These are phyloP conservation scores for Mycena sp. DNA, from an alignment of 1,284 basidiomycete genomes.

Conservation along the genomic window DNA sequence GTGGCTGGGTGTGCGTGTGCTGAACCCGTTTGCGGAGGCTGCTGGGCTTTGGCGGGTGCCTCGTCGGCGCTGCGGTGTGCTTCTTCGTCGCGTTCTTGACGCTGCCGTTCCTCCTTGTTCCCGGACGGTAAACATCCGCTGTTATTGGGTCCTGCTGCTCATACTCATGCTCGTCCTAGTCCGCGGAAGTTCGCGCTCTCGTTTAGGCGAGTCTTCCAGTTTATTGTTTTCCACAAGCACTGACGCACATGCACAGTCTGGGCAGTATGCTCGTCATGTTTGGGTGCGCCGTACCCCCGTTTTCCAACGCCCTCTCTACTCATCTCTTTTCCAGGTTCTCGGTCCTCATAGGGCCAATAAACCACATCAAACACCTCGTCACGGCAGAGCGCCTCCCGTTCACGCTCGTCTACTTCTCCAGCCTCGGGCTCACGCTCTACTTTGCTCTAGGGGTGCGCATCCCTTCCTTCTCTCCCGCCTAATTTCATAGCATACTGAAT, in stretches of 20 bases:
- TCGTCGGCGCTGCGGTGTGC: constrained; percentile 91
- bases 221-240: not conserved
- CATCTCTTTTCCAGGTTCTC: constrained; percentile 66
- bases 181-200: constrained; percentile 91
- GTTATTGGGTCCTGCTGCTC: too few species aligned
- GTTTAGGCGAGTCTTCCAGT: constrained; percentile 68
- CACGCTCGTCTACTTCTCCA: constrained; percentile 84
- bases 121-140: too few species aligned
- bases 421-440: constrained; percentile 86
- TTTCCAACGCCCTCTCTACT: constrained; percentile 13
- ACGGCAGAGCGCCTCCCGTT: constrained; percentile 90
- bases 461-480: not conserved
- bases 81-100: constrained; percentile 96
- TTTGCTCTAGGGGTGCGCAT: constrained; percentile 84
- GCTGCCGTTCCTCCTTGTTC: constrained; percentile 84
- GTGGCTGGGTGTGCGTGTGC: too few species aligned
- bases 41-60: constrained; percentile 92
- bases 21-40: constrained; percentile 58
- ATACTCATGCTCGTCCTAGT: too few species aligned
- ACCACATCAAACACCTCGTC: constrained; percentile 90
- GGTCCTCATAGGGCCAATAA: constrained; percentile 86
- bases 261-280: constrained; percentile 90
- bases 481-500: not conserved
- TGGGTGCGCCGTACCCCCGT: constrained; percentile 62
- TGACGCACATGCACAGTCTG: constrained; percentile 53